Percentiles rank a stretch among this genome's conserved stretches.
Conservation (phyloP, 2,329 filamentous ascomycete genomes). For the Sporothrix curviconia region DNA sequence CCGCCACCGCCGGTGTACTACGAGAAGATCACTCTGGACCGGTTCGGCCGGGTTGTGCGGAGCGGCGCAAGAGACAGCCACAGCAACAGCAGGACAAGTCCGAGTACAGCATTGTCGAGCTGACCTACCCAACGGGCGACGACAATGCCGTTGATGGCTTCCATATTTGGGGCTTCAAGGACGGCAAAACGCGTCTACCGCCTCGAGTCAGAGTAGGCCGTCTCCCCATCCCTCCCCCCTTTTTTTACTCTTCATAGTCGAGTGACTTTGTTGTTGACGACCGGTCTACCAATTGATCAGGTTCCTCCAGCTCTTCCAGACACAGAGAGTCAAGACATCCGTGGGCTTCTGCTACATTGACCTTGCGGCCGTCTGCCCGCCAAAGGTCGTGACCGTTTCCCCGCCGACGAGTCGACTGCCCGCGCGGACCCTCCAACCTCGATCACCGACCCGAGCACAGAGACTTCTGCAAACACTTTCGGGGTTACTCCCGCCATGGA, state of each 20-base stretch:
- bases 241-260: not conserved
- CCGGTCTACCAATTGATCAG: not conserved
- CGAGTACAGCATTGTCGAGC: no score
- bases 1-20: no score
- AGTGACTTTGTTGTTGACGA: no score
- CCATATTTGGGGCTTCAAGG: constrained; percentile 8
- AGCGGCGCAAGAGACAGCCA: no score
- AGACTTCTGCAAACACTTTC: not conserved
- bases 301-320: not conserved
- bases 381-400: not conserved
- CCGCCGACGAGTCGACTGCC: not conserved
- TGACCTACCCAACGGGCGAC: constrained; percentile 11
- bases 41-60: no score
- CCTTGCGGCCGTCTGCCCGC: constrained; percentile 7
- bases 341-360: constrained; percentile 16
- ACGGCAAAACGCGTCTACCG: constrained; percentile 18
- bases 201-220: constrained; percentile 3
- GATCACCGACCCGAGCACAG: no score
- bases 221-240: not conserved
- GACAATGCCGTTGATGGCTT: constrained; percentile 5
- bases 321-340: constrained; percentile 7
- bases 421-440: no score
- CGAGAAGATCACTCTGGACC: no score
- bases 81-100: no score
- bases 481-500: no score